These are phyloP conservation scores for Pogostemon cablin DNA, from an alignment of 257 asterid species.

Conservation along the genomic window DNA sequence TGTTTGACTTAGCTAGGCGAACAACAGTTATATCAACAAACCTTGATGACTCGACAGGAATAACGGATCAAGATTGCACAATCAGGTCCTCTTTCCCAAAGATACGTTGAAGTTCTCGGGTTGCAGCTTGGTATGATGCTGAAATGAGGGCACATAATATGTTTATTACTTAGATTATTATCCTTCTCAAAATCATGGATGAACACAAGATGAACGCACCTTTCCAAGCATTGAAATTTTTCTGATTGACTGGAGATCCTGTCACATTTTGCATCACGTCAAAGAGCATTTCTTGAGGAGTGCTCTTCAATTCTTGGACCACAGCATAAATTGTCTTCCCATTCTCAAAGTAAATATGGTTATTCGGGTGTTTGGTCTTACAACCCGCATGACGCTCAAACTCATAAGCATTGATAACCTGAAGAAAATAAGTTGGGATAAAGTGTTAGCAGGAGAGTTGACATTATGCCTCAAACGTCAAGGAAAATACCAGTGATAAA, in stretches of 20 bases:
- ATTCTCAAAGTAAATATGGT: conserved; percentile 73
- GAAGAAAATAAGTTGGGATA: conserved; percentile 33
- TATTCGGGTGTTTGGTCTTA: conserved; percentile 84
- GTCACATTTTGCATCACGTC: conserved; percentile 56
- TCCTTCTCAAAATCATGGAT: not conserved
- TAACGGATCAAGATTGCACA: conserved; percentile 40
- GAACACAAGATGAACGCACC: conserved; percentile 44
- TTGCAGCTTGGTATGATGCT: conserved; percentile 72
- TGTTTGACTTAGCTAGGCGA: conserved; percentile 33
- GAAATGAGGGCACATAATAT: conserved; percentile 29
- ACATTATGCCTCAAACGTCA: conserved; percentile 11
- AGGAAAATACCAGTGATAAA: conserved; percentile 2
- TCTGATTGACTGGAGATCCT: conserved; percentile 61
- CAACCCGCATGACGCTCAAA: conserved; percentile 84
- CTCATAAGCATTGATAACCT: conserved; percentile 70
- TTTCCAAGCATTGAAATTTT: conserved; percentile 68
- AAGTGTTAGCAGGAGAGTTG: conserved; percentile 16
- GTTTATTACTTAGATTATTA: not conserved
- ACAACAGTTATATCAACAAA: conserved; percentile 38
- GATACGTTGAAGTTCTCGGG: conserved; percentile 61
- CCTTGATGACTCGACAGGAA: conserved; percentile 20
- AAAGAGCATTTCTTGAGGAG: conserved; percentile 61
- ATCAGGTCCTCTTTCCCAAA: conserved; percentile 49
- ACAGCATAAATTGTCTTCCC: conserved; percentile 74
- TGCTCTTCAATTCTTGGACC: conserved; percentile 73